phyloP scores from a whole-genome alignment of 2,329 filamentous ascomycete genomes.

The Arthrobotrys sinensis region DNA sequence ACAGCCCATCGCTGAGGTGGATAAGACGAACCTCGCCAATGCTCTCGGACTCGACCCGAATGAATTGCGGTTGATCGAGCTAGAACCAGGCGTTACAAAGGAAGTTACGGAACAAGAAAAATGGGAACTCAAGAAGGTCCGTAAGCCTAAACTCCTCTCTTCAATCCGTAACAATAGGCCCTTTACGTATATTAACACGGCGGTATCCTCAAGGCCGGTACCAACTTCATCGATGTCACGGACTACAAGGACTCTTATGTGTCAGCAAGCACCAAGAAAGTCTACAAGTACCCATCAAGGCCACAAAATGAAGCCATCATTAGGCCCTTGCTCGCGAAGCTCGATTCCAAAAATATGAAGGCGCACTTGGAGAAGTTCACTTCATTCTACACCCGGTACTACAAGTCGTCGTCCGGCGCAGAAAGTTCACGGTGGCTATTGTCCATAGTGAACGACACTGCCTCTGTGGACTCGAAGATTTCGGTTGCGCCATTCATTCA shows the following conservation, averaged over 20 bases:
- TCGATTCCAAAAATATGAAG: slow-evolving; percentile 83
- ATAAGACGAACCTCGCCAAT: slow-evolving; percentile 39
- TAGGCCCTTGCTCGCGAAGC: slow-evolving; percentile 76
- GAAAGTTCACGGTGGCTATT: slow-evolving; percentile 92
- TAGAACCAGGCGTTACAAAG: slow-evolving; percentile 83
- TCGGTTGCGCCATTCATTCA: slow-evolving; percentile 77
- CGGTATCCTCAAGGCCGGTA: slow-evolving; percentile 75
- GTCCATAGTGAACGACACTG: slow-evolving; percentile 79
- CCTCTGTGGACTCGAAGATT: slow-evolving; percentile 71
- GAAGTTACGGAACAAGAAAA: slow-evolving; percentile 97
- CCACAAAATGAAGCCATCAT: slow-evolving; percentile 78
- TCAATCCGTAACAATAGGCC: neutral
- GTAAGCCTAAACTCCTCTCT: slow-evolving; percentile 64
- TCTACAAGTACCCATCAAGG: slow-evolving; percentile 78
- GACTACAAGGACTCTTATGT: slow-evolving; percentile 77
- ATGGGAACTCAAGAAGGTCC: slow-evolving; percentile 87
- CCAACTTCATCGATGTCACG: slow-evolving; percentile 96
- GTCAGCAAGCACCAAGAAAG: slow-evolving; percentile 67
- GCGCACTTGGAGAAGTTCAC: slow-evolving; percentile 84
- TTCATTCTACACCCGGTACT: slow-evolving; percentile 79
- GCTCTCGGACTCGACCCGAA: slow-evolving; percentile 54
- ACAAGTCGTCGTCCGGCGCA: slow-evolving; percentile 80
- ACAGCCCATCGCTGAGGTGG: slow-evolving; percentile 44
- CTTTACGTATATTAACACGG: neutral
- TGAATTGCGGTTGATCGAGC: slow-evolving; percentile 83